These are phyloP conservation scores for Cladorrhinum samala DNA, from an alignment of 495 filamentous ascomycete genomes.

Conservation along the genomic window DNA sequence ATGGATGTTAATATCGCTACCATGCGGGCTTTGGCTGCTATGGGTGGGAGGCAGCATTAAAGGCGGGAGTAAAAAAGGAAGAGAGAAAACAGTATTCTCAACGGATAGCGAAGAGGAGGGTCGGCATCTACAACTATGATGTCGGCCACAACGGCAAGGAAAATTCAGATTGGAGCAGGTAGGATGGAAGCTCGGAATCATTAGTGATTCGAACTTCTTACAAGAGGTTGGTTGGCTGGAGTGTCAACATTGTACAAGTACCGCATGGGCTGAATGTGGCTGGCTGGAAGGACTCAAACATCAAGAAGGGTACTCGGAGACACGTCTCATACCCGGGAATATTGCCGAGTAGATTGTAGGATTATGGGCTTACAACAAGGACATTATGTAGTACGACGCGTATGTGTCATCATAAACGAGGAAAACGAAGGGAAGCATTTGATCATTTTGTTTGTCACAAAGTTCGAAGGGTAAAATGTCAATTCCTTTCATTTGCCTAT, in stretches of 20 bases:
- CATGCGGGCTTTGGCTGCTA: conserved; percentile 66
- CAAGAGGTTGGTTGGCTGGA: no score
- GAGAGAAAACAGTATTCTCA: not conserved
- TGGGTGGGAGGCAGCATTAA: conserved; percentile 9
- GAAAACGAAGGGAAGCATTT: not conserved
- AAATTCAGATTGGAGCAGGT: not conserved
- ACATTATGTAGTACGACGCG: no score
- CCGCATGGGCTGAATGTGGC: no score
- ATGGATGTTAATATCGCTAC: conserved; percentile 80
- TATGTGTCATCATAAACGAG: not conserved
- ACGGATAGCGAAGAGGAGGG: not conserved
- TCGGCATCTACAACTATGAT: no score
- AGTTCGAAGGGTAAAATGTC: conserved; percentile 28
- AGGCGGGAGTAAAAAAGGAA: not conserved
- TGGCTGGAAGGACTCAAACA: not conserved
- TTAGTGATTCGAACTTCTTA: no score
- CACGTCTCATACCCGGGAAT: no score
- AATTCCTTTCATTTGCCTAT: conserved; percentile 29
- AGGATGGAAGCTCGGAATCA: no score
- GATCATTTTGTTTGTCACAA: not conserved
- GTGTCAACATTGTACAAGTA: no score
- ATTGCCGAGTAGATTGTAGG: no score
- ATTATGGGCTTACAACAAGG: no score
- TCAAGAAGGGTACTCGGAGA: no score
- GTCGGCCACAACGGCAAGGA: no score